Base-by-base conservation (phyloP, 2,329 filamentous ascomycete species). In the Monascus ruber region DNA sequence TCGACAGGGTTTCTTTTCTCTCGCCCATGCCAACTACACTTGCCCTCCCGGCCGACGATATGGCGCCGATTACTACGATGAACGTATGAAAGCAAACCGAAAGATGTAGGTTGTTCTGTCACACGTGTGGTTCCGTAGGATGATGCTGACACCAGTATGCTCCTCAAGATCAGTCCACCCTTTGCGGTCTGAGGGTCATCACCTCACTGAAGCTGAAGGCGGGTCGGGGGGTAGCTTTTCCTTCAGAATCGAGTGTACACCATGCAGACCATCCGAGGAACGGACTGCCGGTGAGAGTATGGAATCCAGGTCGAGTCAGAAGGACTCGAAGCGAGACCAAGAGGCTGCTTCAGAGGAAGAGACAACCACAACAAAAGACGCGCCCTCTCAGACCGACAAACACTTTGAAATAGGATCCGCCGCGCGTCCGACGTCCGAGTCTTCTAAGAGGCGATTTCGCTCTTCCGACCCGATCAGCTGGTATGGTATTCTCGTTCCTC, bases 11-110 rank as follows among this genome's bases (percentile, higher is more conserved):
- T 71, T 69, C 44, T 53, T 71, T 31, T 61, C 65, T 31, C 61
- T 72, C 27, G 63, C 69, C 17, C 63, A 69, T 41, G 69, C 69
- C 31, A 71, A 72, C 44, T 68, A 67, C 43, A 62, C 60, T 26
- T 65, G 62, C 42, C 56, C 64, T 2, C 61, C 65, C 10, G 64
- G 64, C 10, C 60, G 66, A 39, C 54, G 63, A 36, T 69, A 66
- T 55, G 69, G 69, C 9, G 56, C 64, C 29, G 68, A 72, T 38
- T 69, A 65, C 45, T 72, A 70, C 42, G 69, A 72, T 51, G 63
- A 65, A 34, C 56, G 69, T 27, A 72, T 71, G 69, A 69, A 70
- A 47, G 67, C 68, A 10, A 60, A 53, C 24, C 55, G 56, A 42
- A 62, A 49, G 42, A 55, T 67, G 65, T 68, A 53, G 37, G 51